These are phyloP conservation scores for Isabelozyma gotoi DNA, from an alignment of 805 yeast species.

Conservation along the genomic window DNA sequence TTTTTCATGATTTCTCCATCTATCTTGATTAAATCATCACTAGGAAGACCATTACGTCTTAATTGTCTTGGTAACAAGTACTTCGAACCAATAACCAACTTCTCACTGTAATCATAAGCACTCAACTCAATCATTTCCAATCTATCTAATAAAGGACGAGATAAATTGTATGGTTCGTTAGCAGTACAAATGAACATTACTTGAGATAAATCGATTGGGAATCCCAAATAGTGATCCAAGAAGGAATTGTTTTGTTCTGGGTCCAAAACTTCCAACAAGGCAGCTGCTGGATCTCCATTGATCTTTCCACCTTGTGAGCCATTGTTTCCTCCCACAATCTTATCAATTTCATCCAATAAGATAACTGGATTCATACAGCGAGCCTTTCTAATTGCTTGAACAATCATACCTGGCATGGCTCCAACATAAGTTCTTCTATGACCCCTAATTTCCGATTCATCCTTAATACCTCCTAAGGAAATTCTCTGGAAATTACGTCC, in stretches of 20 bases:
- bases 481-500: constrained; percentile 76
- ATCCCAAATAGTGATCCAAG: constrained; percentile 80
- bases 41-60: constrained; percentile 60
- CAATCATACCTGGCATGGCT: constrained; percentile 83
- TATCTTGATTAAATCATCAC: constrained; percentile 42
- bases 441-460: constrained; percentile 87
- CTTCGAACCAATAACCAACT: constrained; percentile 64
- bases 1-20: constrained; percentile 55
- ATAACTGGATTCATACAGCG: constrained; percentile 82
- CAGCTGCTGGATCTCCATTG: constrained; percentile 90
- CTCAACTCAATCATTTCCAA: constrained; percentile 78
- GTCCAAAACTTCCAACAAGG: constrained; percentile 81
- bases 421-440: constrained; percentile 91
- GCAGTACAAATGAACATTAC: constrained; percentile 85
- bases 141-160: constrained; percentile 78
- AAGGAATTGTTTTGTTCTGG: constrained; percentile 83
- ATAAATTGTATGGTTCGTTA: constrained; percentile 67
- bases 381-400: constrained; percentile 74
- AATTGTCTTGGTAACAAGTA: constrained; percentile 77
- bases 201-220: constrained; percentile 81
- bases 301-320: constrained; percentile 38
- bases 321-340: constrained; percentile 57
- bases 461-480: constrained; percentile 84
- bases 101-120: constrained; percentile 80
- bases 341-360: constrained; percentile 82